Conservation (phyloP, 2,329 filamentous ascomycete genomes). For the Ascosphaera aggregata region DNA sequence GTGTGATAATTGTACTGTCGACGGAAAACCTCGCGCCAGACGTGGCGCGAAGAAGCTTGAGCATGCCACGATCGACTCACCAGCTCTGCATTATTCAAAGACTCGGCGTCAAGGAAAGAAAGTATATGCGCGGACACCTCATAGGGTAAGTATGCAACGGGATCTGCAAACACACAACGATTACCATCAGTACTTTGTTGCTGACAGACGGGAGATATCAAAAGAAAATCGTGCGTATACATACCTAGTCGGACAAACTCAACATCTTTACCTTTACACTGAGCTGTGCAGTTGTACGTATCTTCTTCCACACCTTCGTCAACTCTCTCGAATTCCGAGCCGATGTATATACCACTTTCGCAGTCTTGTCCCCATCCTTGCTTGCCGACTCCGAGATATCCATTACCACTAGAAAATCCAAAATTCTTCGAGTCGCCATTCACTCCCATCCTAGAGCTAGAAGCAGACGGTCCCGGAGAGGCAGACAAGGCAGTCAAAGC, state of each 20-base stretch:
- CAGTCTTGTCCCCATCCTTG: constrained; percentile 14
- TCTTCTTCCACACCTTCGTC: constrained; percentile 13
- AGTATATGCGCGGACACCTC: constrained; percentile 37
- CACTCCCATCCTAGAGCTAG: constrained; percentile 10
- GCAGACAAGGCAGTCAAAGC: constrained; percentile 20
- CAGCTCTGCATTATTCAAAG: constrained; percentile 29
- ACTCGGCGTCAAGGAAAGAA: constrained; percentile 33
- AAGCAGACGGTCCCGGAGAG: constrained; percentile 21
- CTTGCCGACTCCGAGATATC: background rate
- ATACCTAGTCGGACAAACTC: constrained; percentile 17
- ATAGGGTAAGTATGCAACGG: constrained; percentile 29
- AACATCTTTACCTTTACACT: constrained; percentile 7
- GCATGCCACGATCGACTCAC: constrained; percentile 35
- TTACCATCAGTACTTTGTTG: constrained; percentile 2
- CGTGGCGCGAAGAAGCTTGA: constrained; percentile 30
- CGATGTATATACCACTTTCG: constrained; percentile 26
- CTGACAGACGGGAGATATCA: too few relatives aligned
- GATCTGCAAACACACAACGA: constrained; percentile 20
- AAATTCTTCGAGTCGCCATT: constrained; percentile 11
- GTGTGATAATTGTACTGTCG: constrained; percentile 26
- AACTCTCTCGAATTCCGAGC: constrained; percentile 13
- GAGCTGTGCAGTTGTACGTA: background rate
- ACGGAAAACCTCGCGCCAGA: constrained; percentile 40
- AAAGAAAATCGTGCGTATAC: constrained; percentile 1
- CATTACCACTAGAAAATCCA: constrained; percentile 2